Base-by-base conservation (phyloP, 2,329 filamentous ascomycete species). In the Ilyonectria mors-panacis region DNA sequence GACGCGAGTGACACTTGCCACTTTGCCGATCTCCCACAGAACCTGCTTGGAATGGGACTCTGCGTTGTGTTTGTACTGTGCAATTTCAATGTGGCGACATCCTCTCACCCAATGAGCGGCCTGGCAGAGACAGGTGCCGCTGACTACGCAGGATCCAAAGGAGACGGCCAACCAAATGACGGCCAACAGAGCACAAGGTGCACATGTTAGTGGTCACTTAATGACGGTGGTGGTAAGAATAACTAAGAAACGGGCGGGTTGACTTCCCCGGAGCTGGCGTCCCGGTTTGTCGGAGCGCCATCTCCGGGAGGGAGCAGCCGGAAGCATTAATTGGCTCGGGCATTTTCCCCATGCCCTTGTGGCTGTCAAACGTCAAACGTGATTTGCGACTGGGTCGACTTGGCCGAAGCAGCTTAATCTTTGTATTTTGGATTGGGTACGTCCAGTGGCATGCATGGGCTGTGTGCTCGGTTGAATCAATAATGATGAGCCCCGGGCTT, bases 1-100 rank as follows among this genome's bases (percentile, higher is more conserved):
- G 17, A 37, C 50, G n/a, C 30, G 10, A 21, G 10, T 19, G n/a
- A 33, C n/a, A 53, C 10, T 53, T 30, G 50, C 50, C 50, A 53
- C 50, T 53, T 53, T 53, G 50, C n/a, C 30, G 50, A 53, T 53
- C 50, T 15, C 44, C n/a, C 9, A 10, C 19, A 19, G n/a, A 15
- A n/a, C 9, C 30, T 21, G 10, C 44, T 15, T 21, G 19, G 19
- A 10, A 45, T 10, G 30, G 19, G 28, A 53, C 19, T 51, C 7
- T n/a, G 6, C 7, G 12, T 13, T 39, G 37, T 17, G 2, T 15
- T 15, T 15, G 35, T 42, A 42, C 17, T 39, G n/a, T 8, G 15
- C n/a, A n/a, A n/a, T n/a, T 5, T n/a, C 8, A n/a, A n/a, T 42
- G 39, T n/a, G 39, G 39, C 17, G 15, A 17, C 6, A 13, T 3